A percentile compares a stretch with the other conserved stretches of the same genome.
phyloP scores from a whole-genome alignment of 176 grass and related monocot genomes.

The Carex pumila region DNA sequence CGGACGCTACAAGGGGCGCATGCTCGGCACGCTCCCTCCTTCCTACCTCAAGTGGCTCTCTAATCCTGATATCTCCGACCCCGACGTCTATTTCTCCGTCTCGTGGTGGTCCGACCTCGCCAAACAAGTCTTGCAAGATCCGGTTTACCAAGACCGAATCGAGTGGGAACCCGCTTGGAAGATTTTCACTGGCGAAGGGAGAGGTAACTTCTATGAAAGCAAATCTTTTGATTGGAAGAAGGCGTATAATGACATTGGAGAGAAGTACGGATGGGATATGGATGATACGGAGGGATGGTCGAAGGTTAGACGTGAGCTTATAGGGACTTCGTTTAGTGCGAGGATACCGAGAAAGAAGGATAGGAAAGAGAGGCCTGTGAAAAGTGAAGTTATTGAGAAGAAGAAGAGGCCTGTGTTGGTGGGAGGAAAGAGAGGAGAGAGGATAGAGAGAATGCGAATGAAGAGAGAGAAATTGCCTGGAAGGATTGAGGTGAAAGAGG shows the following conservation, averaged over 20 bases:
- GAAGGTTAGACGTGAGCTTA: background rate
- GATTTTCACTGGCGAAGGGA: background rate
- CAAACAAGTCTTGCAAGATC: constrained; percentile 1
- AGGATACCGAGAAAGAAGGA: constrained; percentile 17
- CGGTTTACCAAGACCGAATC: constrained; percentile 8
- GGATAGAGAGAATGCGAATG: background rate
- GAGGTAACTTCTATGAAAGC: background rate
- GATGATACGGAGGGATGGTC: constrained; percentile 16
- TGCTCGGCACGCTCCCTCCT: constrained; percentile 13
- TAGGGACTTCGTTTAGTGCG: constrained; percentile 11
- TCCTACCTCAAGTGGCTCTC: constrained; percentile 20
- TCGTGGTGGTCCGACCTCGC: background rate
- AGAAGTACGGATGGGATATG: constrained; percentile 13
- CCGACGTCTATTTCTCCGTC: no score
- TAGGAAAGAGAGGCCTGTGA: background rate
- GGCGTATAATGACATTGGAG: constrained; percentile 13
- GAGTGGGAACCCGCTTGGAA: constrained; percentile 1
- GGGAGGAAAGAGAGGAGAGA: constrained; percentile 12
- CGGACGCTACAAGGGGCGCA: constrained; percentile 7
- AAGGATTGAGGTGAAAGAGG: background rate
- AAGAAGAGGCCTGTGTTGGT: background rate
- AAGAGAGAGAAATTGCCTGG: background rate
- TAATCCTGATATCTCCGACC: background rate
- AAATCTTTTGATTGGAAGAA: background rate
- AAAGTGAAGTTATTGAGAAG: background rate